Conservation (phyloP, 441 rosid genomes). For the Rhodomyrtus psidioides region DNA sequence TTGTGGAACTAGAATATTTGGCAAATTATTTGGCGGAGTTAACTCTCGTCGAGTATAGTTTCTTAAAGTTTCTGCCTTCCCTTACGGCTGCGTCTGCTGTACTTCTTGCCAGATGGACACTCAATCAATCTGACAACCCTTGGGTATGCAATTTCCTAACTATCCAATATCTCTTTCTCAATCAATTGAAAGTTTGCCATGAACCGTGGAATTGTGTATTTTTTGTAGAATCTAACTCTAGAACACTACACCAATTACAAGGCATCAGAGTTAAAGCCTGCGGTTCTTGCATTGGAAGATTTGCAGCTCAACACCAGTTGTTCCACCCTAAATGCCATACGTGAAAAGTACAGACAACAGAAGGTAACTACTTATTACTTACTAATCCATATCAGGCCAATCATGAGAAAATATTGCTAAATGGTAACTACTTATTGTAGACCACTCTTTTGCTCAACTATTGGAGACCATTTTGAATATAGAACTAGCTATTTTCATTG, state of each 20-base stretch:
- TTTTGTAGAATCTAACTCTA: constrained; percentile 67
- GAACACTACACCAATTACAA: constrained; percentile 71
- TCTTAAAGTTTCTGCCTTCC: constrained; percentile 68
- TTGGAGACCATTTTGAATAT: not conserved
- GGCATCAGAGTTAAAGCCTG: constrained; percentile 44
- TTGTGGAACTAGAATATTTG: constrained; percentile 51
- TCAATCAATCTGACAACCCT: constrained; percentile 58
- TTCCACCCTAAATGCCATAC: constrained; percentile 56
- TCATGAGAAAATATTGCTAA: too few relatives aligned
- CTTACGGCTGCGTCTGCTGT: constrained; percentile 75
- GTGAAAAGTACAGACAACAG: constrained; percentile 62
- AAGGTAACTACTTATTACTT: constrained; percentile 36
- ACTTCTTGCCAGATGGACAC: constrained; percentile 78
- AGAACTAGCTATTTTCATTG: not conserved
- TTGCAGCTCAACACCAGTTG: constrained; percentile 57
- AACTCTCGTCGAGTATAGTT: constrained; percentile 62
- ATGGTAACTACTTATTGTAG: too few relatives aligned
- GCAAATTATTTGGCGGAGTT: constrained; percentile 75
- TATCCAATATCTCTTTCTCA: not conserved
- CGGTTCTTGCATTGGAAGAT: constrained; percentile 69
- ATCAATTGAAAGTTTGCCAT: not conserved
- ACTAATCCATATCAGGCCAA: not conserved
- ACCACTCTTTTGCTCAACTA: not conserved
- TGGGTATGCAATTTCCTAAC: constrained; percentile 46
- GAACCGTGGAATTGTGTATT: not conserved